These are phyloP conservation scores for Soucietia sequanensis DNA, from an alignment of 805 yeast genomes.

Conservation along the genomic window DNA sequence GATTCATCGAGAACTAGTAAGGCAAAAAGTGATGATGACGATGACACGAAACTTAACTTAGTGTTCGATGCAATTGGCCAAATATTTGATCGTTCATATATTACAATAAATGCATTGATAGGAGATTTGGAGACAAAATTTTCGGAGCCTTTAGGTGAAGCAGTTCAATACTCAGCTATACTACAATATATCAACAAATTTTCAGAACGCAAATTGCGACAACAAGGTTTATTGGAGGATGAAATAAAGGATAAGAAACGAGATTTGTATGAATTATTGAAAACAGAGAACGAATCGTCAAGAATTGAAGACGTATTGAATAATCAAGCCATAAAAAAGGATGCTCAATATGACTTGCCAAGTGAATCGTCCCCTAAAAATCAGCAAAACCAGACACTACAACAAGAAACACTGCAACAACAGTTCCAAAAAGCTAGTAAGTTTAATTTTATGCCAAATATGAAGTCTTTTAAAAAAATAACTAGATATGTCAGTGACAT, in stretches of 20 bases:
- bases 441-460: slow-evolving; percentile 52
- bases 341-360: slow-evolving; percentile 18
- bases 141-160: slow-evolving; percentile 67
- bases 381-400: slow-evolving; percentile 1
- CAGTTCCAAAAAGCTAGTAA: slow-evolving; percentile 23
- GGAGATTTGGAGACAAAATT: slow-evolving; percentile 56
- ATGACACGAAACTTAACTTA: slow-evolving; percentile 28
- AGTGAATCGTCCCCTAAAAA: too few species aligned
- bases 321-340: slow-evolving; percentile 19
- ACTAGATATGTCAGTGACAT: slow-evolving; percentile 55
- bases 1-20: slow-evolving; percentile 26
- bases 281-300: slow-evolving; percentile 28
- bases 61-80: slow-evolving; percentile 79
- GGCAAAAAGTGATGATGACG: slow-evolving; percentile 21
- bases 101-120: slow-evolving; percentile 52
- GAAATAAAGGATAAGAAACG: slow-evolving; percentile 31
- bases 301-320: slow-evolving; percentile 24
- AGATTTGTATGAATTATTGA: slow-evolving; percentile 28
- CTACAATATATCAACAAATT: slow-evolving; percentile 59
- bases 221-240: slow-evolving; percentile 27
- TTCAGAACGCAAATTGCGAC: slow-evolving; percentile 42
- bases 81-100: slow-evolving; percentile 68
- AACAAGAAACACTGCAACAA: slow-evolving; percentile 16
- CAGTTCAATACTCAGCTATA: slow-evolving; percentile 62
- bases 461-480: slow-evolving; percentile 44